A percentile compares a stretch with the other conserved stretches of the same genome.
Conservation (phyloP, 2,329 filamentous ascomycete genomes). For the Cladorrhinum sp. region DNA sequence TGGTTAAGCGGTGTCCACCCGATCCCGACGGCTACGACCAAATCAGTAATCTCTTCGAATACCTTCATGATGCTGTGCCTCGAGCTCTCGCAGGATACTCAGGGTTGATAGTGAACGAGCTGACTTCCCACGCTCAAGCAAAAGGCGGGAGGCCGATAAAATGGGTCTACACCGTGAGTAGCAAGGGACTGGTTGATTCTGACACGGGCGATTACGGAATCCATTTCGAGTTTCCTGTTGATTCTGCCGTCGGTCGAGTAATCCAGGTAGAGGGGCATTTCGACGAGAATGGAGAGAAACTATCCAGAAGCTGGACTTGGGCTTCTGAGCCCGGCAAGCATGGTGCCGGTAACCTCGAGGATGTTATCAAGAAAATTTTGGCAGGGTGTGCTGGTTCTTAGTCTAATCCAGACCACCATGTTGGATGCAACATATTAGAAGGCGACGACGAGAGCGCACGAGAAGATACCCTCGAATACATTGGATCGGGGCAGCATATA, state of each 20-base stretch:
- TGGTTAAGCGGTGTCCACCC: constrained; percentile 17
- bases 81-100: constrained; percentile 21
- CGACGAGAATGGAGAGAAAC: not conserved
- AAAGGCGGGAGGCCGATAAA: not conserved
- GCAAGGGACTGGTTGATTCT: constrained; percentile 20
- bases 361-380: constrained; percentile 16
- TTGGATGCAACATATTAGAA: not conserved
- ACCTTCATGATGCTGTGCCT: constrained; percentile 22
- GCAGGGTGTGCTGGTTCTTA: not conserved
- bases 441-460: not conserved
- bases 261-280: constrained; percentile 11
- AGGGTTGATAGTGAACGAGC: not conserved
- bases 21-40: constrained; percentile 17
- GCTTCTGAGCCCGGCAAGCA: not conserved
- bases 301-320: not conserved
- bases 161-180: constrained; percentile 17
- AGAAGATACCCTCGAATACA: too few relatives aligned
- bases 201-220: constrained; percentile 21
- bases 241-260: constrained; percentile 11
- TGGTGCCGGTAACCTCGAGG: constrained; percentile 18
- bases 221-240: constrained; percentile 17
- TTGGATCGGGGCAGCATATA: too few relatives aligned
- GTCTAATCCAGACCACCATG: not conserved
- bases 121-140: not conserved
- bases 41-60: constrained; percentile 19